These are phyloP conservation scores for Oenanthe javanica DNA, from an alignment of 140 eudicot genomes.

Conservation along the genomic window DNA sequence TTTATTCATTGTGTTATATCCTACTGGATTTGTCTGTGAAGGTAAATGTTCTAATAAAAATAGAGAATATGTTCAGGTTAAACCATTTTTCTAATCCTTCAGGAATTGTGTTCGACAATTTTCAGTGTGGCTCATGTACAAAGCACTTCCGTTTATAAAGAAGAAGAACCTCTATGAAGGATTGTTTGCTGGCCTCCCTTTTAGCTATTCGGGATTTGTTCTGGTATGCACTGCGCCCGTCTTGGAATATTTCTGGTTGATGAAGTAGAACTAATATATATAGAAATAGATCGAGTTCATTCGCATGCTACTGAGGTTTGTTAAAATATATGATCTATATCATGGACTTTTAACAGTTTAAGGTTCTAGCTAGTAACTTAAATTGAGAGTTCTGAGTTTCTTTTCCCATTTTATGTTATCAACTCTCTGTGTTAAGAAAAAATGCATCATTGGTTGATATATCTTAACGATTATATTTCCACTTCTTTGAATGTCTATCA, in stretches of 20 bases:
- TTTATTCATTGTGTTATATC: constrained; percentile 71
- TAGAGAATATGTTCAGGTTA: neutral
- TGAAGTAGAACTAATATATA: neutral
- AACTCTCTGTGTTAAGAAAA: neutral
- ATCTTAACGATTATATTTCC: neutral
- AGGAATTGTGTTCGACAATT: neutral
- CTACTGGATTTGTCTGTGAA: constrained; percentile 73
- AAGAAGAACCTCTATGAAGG: constrained; percentile 59
- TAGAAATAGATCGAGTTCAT: neutral
- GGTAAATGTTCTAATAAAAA: constrained; percentile 40
- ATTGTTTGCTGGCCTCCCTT: constrained; percentile 47
- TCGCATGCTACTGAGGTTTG: neutral
- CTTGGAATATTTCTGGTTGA: neutral
- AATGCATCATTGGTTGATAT: neutral
- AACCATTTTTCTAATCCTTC: neutral
- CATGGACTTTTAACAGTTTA: neutral
- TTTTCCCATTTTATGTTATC: neutral
- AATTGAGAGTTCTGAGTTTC: no score
- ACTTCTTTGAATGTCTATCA: neutral
- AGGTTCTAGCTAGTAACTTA: neutral
- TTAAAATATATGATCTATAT: neutral
- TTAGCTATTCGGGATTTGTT: constrained; percentile 59
- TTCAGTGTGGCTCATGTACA: constrained; percentile 93
- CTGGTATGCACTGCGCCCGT: constrained; percentile 31
- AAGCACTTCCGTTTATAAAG: constrained; percentile 76